Conservation (phyloP, 129 eudicot species). For the Arctium lappa region DNA sequence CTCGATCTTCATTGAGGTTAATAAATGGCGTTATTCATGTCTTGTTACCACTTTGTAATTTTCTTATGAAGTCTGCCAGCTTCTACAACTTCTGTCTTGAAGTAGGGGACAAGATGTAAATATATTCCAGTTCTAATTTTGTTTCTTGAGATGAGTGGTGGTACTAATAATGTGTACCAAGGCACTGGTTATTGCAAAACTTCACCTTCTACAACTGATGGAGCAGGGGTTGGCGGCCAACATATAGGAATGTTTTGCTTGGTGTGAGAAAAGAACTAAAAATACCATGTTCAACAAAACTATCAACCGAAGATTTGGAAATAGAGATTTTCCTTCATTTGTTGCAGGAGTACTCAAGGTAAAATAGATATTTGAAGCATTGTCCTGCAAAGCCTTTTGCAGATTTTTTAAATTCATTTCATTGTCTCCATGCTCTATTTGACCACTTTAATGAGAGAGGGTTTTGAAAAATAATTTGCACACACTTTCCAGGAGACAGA, state of each 20-base stretch:
- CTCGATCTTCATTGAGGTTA: conserved; percentile 88
- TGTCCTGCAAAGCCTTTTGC: neutral
- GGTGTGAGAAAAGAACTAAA: conserved; percentile 68
- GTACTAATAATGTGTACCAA: neutral
- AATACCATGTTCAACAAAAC: conserved; percentile 69
- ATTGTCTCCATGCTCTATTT: neutral
- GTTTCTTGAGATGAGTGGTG: neutral
- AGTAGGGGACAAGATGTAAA: conserved; percentile 8
- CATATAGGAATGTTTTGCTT: conserved; percentile 89
- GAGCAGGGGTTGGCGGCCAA: conserved; percentile 93
- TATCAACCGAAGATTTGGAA: conserved; percentile 89
- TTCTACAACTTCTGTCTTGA: conserved; percentile 4
- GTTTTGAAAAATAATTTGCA: conserved; percentile 1
- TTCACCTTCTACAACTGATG: conserved; percentile 2
- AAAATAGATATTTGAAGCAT: conserved; percentile 1
- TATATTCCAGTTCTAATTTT: neutral
- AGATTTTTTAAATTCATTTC: neutral
- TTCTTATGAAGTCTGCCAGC: neutral
- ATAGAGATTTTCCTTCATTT: conserved; percentile 88
- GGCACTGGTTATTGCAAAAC: neutral
- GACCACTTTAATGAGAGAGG: neutral
- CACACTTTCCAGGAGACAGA: neutral
- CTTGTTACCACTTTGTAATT: neutral
- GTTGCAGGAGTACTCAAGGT: conserved; percentile 83
- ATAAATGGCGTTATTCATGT: neutral